Conservation (phyloP, 208 protist species). For the Tritrichomonas foetus region DNA sequence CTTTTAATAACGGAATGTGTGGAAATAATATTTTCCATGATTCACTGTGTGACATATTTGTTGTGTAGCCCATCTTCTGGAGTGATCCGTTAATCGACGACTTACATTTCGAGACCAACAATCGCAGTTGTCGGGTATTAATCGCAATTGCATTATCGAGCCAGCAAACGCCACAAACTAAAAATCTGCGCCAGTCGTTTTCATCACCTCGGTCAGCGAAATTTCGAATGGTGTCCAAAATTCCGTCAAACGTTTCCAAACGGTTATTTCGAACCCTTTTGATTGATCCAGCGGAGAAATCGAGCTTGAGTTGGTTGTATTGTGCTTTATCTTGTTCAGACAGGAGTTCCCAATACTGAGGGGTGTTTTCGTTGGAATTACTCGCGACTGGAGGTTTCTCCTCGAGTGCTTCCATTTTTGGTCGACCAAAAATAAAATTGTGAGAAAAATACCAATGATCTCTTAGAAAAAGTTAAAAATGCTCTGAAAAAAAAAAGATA, state of each 20-base stretch:
- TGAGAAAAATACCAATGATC: too few relatives aligned
- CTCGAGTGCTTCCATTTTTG: too few relatives aligned
- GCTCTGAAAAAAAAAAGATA: too few relatives aligned
- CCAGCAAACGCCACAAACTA: constrained; percentile 6
- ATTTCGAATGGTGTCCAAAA: background rate
- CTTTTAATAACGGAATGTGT: background rate
- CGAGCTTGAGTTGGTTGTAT: background rate
- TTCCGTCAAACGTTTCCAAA: background rate
- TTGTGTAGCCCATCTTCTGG: background rate
- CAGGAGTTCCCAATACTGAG: background rate
- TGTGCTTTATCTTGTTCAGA: background rate
- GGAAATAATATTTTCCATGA: background rate
- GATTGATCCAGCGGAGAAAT: background rate
- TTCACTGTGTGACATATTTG: background rate
- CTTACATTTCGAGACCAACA: background rate
- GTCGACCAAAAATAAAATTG: too few relatives aligned
- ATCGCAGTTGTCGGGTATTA: background rate
- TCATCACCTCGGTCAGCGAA: background rate
- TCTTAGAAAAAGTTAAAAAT: too few relatives aligned
- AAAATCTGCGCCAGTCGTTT: background rate
- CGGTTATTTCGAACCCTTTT: background rate
- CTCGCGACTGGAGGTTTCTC: too few relatives aligned
- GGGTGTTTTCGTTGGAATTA: too few relatives aligned
- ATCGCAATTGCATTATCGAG: background rate
- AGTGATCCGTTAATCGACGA: constrained; percentile 19